Evolutionary conservation across 148 eudicot species (phyloP), one percentile per base, ranked within the genome.

Genomic region (Fallopia convolvulus): DNA sequence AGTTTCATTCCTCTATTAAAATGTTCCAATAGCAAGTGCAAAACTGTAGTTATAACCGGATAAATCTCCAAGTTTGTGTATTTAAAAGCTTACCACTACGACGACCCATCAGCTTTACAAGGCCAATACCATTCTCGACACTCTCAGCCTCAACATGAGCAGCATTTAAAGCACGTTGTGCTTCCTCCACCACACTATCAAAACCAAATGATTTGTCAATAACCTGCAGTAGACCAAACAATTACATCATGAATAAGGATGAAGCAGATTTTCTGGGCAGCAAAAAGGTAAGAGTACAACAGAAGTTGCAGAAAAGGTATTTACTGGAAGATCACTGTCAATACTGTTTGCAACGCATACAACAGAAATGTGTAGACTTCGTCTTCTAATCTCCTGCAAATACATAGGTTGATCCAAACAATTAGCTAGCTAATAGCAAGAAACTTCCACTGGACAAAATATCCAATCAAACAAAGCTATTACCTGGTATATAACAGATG

Each of bases 141-240:
- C 75, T 73, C 39, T 73, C 52, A 9, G 75, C 75, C 55, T 73
- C 75, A 73, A 73, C 75, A 73, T 73, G 75, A 73, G 75, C 75
- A 73, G 75, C 50, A 73, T 73, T 73, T 42, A 73, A 41, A 73
- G 75, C 75, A n/a, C 98, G 93, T 72, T 94, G 93, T 53, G 98
- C 97, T 83, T 94, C 98, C 87, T 92, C 97, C 52, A 94, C 98
- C 21, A 97, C 92, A 76, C 91, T 83, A 77, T 94, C 98, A 86
- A 94, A 94, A 74, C 98, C 98, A 80, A 94, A 94, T 33, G 98
- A 91, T 80, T 83, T 94, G 85, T 94, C 98, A 80, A 94, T 94
- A 71, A 94, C 87, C 97, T 91, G 84, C 41, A 73, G 32, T 52
- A 26, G 42, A 77, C 42, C 44, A 68, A 68, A 68, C 46, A 68